phyloP scores from a whole-genome alignment of 768 basidiomycete genomes.

The Kwoniella pini region DNA sequence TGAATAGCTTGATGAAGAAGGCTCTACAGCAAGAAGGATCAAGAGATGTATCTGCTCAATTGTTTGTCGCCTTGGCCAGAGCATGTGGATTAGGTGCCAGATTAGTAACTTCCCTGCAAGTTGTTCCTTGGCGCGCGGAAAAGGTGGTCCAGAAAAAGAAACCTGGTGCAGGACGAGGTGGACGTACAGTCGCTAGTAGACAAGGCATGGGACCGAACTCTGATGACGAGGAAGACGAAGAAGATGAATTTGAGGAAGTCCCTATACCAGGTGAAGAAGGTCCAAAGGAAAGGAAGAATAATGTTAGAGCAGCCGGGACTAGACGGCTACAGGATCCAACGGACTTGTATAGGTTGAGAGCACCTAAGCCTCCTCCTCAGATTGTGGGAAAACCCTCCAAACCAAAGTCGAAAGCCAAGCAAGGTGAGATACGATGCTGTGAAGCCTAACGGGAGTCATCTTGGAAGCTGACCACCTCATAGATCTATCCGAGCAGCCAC shows the following conservation, averaged over 20 bases:
- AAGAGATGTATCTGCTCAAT: conserved; percentile 80
- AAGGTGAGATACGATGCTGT: conserved; percentile 26
- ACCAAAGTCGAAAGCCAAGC: conserved; percentile 41
- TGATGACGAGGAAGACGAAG: conserved; percentile 42
- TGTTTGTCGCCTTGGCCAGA: conserved; percentile 87
- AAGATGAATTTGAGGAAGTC: conserved; percentile 47
- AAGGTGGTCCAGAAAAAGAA: conserved; percentile 45
- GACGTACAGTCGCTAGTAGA: conserved; percentile 35
- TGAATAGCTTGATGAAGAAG: conserved; percentile 92
- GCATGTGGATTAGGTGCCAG: conserved; percentile 82
- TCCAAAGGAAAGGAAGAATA: conserved; percentile 32
- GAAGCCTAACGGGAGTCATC: background rate
- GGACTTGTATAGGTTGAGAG: conserved; percentile 51
- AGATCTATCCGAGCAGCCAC: conserved; percentile 60
- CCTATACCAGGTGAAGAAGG: conserved; percentile 43
- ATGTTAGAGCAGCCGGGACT: conserved; percentile 25
- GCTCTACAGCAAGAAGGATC: conserved; percentile 76
- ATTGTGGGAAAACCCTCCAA: conserved; percentile 41
- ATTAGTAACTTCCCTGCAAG: conserved; percentile 85
- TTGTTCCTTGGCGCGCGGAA: conserved; percentile 79
- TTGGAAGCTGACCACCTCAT: background rate
- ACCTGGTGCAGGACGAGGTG: conserved; percentile 34
- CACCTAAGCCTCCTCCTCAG: conserved; percentile 60
- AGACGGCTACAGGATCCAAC: conserved; percentile 44
- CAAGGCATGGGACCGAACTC: conserved; percentile 36